Base-by-base conservation (phyloP, 2,329 filamentous ascomycete species). In the Ophiostoma pallidulum region DNA sequence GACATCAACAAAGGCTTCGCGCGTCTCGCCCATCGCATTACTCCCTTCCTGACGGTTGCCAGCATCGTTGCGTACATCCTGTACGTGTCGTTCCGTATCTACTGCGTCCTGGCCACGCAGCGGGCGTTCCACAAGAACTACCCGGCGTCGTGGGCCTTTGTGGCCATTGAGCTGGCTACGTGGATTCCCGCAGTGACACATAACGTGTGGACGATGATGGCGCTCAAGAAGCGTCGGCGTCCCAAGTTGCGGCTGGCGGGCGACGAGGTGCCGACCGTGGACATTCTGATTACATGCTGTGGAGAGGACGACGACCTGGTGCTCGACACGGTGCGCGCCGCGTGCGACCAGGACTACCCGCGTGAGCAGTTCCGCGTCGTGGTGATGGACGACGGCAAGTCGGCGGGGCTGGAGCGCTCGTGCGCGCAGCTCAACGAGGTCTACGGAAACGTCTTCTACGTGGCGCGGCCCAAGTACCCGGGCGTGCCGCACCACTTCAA, bases 401-500 rank as follows among this genome's bases (percentile, higher is more conserved):
- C 68, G 3, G 58, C 60, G 0, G 61, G 62, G 2, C 62, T 80
- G 2, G 55, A 59, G n/a, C 29, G 44, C 20, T 51, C 48, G 18
- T 66, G 68, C 50, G 55, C 58, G 2, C 62, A 62, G 2, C 57
- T 74, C 20, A 56, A 62, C 4, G 59, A 64, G 28, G 53, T 73
- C 8, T 73, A 67, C 47, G 66, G 67, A 13, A 76, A 79, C 49
- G 58, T 77, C 8, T 68, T 66, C 53, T 79, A 79, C 60, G 67
- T 73, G 57, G 68, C 74, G 2, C 71, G 74, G 14, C 62, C 66
- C 31, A 73, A 74, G 61, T 63, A 65, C 38, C 68, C 68, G 4
- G 70, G 70, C 8, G 62, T 68, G 29, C 70, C 71, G 2, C 68
- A 76, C 54, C 73, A 78, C 57, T 81, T 77, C 67, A 82, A 82